These are phyloP conservation scores for Verticillium albo-atrum DNA, from an alignment of 2,329 filamentous ascomycete species.

Conservation along the genomic window DNA sequence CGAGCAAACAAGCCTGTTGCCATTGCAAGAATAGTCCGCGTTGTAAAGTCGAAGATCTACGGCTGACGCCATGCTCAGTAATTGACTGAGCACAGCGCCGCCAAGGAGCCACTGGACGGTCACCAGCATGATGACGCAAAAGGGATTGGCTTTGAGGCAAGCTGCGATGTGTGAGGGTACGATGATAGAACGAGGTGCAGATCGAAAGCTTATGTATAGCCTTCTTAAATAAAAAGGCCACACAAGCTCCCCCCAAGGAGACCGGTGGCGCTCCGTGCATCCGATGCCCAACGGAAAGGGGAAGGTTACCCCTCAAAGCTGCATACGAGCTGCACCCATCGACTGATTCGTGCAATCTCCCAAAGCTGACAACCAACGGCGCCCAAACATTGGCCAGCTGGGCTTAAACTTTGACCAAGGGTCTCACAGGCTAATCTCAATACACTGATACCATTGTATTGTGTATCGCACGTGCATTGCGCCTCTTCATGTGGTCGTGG, in stretches of 20 bases:
- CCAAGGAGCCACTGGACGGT: neutral
- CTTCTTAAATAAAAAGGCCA: no score
- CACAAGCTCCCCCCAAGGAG: no score
- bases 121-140: neutral
- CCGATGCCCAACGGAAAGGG: neutral
- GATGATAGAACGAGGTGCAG: no score
- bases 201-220: no score
- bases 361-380: neutral
- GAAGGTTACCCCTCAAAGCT: neutral
- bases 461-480: no score
- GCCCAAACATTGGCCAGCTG: neutral
- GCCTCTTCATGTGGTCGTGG: no score
- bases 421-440: neutral
- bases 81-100: neutral
- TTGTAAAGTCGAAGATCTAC: neutral
- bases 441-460: neutral
- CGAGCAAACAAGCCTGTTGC: neutral
- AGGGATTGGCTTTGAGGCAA: neutral
- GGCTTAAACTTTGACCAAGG: neutral
- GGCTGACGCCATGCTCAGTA: neutral
- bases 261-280: neutral
- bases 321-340: neutral
- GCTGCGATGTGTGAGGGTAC: neutral
- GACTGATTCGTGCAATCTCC: neutral
- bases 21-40: neutral